phyloP scores from a whole-genome alignment of 1,284 basidiomycete genomes.

The Papiliotrema terrestris region DNA sequence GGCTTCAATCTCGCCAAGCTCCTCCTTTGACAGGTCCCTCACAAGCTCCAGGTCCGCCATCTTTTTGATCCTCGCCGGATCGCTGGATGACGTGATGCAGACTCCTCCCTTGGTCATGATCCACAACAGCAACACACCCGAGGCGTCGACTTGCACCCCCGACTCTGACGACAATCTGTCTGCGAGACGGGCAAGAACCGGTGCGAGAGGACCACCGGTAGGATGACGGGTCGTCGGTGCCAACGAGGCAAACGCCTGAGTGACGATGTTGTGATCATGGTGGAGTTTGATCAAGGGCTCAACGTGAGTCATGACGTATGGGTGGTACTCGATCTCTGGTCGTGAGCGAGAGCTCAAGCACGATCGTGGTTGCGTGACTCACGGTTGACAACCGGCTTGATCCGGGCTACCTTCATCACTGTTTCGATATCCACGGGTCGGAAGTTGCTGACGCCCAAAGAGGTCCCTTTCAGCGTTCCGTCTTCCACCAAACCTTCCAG shows the following conservation, averaged over 20 bases:
- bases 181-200: constrained; percentile 54
- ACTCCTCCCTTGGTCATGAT: constrained; percentile 55
- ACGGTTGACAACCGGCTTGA: constrained; percentile 73
- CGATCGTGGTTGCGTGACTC: constrained; percentile 25
- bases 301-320: constrained; percentile 64
- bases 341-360: background rate
- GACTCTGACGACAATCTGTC: constrained; percentile 27
- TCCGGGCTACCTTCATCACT: constrained; percentile 49
- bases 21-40: constrained; percentile 60
- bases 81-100: constrained; percentile 66
- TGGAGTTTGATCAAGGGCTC: constrained; percentile 58
- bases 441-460: constrained; percentile 44
- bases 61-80: constrained; percentile 62
- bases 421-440: constrained; percentile 35
- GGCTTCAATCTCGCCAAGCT: constrained; percentile 61
- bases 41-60: constrained; percentile 57
- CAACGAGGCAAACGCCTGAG: constrained; percentile 59
- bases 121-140: constrained; percentile 63
- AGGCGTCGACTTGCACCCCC: constrained; percentile 54
- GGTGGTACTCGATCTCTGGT: constrained; percentile 66
- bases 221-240: constrained; percentile 57
- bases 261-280: constrained; percentile 61
- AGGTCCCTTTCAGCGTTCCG: constrained; percentile 58
- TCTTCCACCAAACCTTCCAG: constrained; percentile 39
- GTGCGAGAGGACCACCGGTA: constrained; percentile 56